A percentile compares a stretch with the other conserved stretches of the same genome.
These are phyloP conservation scores for Danielozyma ontarioensis DNA, from an alignment of 805 yeast species.

Conservation along the genomic window DNA sequence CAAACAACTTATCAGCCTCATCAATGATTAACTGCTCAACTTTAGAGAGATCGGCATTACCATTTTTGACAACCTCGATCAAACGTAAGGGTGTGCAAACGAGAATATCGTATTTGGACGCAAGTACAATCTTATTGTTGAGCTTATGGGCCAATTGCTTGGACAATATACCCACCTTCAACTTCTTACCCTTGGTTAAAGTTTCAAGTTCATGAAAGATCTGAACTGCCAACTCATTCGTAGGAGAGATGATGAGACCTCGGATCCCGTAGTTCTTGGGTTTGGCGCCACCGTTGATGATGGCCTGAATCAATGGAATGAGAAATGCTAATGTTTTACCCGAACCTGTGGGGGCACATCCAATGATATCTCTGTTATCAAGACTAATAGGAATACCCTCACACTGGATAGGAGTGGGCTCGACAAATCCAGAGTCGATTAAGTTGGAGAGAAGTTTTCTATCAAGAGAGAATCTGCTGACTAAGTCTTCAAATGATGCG, in stretches of 20 bases:
- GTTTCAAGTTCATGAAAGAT: constrained; percentile 64
- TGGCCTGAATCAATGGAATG: constrained; percentile 68
- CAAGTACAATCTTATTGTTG: constrained; percentile 51
- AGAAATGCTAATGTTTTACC: constrained; percentile 93
- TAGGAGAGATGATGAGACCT: constrained; percentile 85
- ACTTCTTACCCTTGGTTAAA: constrained; percentile 50
- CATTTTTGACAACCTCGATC: constrained; percentile 68
- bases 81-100: constrained; percentile 87
- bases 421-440: constrained; percentile 63
- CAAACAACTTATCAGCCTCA: constrained; percentile 94
- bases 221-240: constrained; percentile 89
- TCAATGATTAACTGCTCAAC: constrained; percentile 83
- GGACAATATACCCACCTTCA: constrained; percentile 62
- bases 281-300: constrained; percentile 18
- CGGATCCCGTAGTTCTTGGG: constrained; percentile 48
- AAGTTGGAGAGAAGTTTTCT: constrained; percentile 56
- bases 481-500: constrained; percentile 80
- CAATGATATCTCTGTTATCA: constrained; percentile 69
- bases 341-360: constrained; percentile 98
- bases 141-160: constrained; percentile 68
- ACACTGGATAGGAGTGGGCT: constrained; percentile 91
- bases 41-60: constrained; percentile 51
- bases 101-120: constrained; percentile 68
- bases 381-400: constrained; percentile 80
- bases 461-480: constrained; percentile 62